Conservation (phyloP, 139 green algal genomes). For the Closterium sp. region DNA sequence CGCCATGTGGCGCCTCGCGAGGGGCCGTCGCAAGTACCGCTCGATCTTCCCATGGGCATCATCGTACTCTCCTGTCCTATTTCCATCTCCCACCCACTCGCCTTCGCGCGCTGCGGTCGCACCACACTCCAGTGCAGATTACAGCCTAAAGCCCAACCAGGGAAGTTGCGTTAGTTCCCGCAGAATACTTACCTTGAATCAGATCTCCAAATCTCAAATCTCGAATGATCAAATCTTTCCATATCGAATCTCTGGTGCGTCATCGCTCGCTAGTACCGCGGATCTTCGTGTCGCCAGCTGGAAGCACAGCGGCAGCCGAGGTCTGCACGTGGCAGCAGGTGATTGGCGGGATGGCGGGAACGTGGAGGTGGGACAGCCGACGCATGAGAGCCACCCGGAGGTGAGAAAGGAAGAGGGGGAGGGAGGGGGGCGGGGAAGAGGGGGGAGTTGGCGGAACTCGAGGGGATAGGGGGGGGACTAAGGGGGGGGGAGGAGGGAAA, state of each 20-base stretch:
- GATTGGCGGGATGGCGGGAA: neutral
- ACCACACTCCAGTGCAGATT: neutral
- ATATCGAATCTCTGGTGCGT: no score
- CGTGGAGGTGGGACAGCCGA: constrained; percentile 35
- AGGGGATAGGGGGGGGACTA: no score
- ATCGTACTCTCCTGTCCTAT: neutral
- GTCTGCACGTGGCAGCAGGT: neutral
- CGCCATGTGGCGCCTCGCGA: neutral
- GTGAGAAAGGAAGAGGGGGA: neutral
- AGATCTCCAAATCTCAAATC: no score
- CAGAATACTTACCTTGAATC: no score
- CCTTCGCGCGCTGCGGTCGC: neutral
- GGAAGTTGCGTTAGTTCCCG: neutral
- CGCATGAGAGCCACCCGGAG: constrained; percentile 27
- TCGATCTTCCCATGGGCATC: neutral
- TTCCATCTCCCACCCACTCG: neutral
- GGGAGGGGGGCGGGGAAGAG: no score
- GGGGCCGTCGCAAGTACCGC: neutral
- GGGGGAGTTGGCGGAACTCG: no score
- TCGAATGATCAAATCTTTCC: no score
- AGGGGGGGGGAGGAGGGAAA: no score
- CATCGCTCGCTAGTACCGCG: no score
- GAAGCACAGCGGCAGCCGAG: no score
- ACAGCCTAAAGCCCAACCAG: neutral
- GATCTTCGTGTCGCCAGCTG: no score